Evolutionary conservation across 768 basidiomycete genomes (phyloP), one percentile per base, ranked within the genome.

Genomic region (Pleurotus ostreatus): DNA sequence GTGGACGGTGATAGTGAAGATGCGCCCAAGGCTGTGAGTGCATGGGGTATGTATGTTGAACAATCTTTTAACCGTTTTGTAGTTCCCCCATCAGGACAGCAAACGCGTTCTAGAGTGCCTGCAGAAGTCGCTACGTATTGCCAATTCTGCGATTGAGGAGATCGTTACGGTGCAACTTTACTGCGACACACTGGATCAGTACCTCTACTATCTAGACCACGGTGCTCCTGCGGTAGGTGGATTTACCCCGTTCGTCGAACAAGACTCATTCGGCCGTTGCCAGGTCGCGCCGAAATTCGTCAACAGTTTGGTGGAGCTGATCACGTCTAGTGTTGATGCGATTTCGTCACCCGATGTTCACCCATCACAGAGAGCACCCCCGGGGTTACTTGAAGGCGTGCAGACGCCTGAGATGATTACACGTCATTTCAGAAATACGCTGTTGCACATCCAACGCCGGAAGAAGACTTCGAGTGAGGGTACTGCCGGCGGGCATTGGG

Each of bases 101-200:
- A 98, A 98, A 66, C 91, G 97, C 20, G 95, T 99, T 0, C 76
- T 99, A 30, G 97, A 99, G 70, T 99, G 97, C 67, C 78, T 99
- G 30, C 97, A 99, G 69, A 98, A 98, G 68, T 92, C 94, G 3
- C 78, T 98, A 22, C 85, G 96, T 2, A 98, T 97, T 63, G 97
- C 97, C 4, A 94, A 95, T 64, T 94, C 93, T 2, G 92, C 92
- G 22, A 95, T 94, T 53, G 97, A 98, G 70, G 95, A 98, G 65
- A 91, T 98, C 60, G 92, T 97, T 39, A 98, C 92, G 2, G 88
- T 98, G 2, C 96, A 98, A 67, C 78, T 98, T 6, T 98, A 98
- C 68, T 93, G 92, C 61, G 94, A 98, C 68, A 93, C 96, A 11
- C 83, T 99, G 30, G 96, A 99, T 68, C 90, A 89, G 65, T 98